Evolutionary conservation across 495 filamentous ascomycete genomes (phyloP), one percentile per base, ranked within the genome.

Genomic region (Penicillium waksmanii): DNA sequence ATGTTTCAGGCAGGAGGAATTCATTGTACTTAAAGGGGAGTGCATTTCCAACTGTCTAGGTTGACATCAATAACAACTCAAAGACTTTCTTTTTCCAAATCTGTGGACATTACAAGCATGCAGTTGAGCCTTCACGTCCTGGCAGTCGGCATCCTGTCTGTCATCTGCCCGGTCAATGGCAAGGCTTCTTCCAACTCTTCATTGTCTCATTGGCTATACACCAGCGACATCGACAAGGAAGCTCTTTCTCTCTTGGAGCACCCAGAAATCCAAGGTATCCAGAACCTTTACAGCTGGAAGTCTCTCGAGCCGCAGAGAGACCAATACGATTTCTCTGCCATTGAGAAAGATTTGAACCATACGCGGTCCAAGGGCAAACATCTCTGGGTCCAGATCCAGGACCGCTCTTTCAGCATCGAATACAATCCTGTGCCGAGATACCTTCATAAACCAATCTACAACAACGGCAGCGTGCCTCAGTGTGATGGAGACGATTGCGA

Each of bases 311-410:
- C 51, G n/a, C 17, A 38, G 21, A 15, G 21, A 40, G 51, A 9
- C 34, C 51, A 53, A 40, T 53, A 53, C 35, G 51, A 53, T 31
- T 53, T 53, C 34, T 53, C 51, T 17, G 51, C 51, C 15, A 53
- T 53, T 17, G 51, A 27, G 15, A 19, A 53, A 35, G 51, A 53
- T 17, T 31, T 53, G 31, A 53, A 40, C 33, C 31, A 15, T 3
- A 53, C 51, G 17, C 31, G 13, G 17, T 53, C 51, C 51, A n/a
- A 15, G 34, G 51, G 51, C 51, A 53, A 53, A 35, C 5, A 53
- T 3, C 51, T 53, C 11, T 53, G 51, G 51, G 51, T 53, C 17
- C 51, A 53, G 11, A 53, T 53, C 15, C 51, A 53, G 18, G 51
- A 38, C 36, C 36, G 36, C 10, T 13, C 12, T n/a, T 38, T 38